Evolutionary conservation across 768 basidiomycete genomes (phyloP).

Genomic region (Epithele typhae): DNA sequence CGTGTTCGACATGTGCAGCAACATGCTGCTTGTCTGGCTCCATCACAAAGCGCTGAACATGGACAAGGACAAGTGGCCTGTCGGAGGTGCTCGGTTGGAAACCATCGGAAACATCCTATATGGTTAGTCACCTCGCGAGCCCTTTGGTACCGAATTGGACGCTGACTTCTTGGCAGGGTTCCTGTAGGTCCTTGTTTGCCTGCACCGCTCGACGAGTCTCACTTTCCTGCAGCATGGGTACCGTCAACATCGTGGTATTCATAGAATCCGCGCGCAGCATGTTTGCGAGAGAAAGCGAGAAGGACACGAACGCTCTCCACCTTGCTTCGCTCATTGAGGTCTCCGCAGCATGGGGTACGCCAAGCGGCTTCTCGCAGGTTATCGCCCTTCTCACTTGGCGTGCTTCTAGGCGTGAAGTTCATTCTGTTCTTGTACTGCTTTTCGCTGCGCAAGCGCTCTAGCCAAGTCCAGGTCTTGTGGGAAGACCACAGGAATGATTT

Average conservation of each 20-base stretch:
- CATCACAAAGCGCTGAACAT: conserved; percentile 67
- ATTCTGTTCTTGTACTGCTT: conserved; percentile 84
- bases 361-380: background rate
- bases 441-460: conserved; percentile 71
- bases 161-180: conserved; percentile 38
- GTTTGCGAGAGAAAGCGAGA: conserved; percentile 46
- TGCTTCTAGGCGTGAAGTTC: conserved; percentile 67
- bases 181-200: conserved; percentile 30
- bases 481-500: conserved; percentile 94
- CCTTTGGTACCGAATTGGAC: background rate
- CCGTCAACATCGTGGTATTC: conserved; percentile 87
- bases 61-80: conserved; percentile 86
- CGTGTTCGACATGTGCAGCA: conserved; percentile 79
- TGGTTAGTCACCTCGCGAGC: conserved; percentile 46
- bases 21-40: conserved; percentile 71
- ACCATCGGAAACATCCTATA: conserved; percentile 89
- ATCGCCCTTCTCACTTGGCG: background rate
- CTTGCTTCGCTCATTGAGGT: conserved; percentile 83
- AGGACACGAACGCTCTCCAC: conserved; percentile 62
- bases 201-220: background rate
- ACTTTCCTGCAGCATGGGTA: conserved; percentile 63
- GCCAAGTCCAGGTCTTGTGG: conserved; percentile 92
- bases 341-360: conserved; percentile 68
- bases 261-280: conserved; percentile 80
- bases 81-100: conserved; percentile 84